Evolutionary conservation across 2,329 filamentous ascomycete genomes (phyloP).

Genomic region (Nigrospora oryzae): DNA sequence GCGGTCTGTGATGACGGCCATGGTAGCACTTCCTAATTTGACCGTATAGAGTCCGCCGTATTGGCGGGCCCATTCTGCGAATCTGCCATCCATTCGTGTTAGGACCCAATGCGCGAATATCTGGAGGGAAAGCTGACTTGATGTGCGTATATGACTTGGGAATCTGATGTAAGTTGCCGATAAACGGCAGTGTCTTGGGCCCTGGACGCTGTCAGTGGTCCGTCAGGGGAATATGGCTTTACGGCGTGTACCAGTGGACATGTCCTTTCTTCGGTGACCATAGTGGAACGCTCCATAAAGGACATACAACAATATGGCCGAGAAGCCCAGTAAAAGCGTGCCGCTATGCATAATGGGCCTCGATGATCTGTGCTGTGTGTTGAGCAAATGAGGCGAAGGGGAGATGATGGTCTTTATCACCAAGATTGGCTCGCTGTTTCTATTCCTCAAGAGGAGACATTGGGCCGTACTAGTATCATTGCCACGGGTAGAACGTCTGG

Average conservation of each 20-base stretch:
- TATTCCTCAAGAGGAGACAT: no score
- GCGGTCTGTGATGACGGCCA: constrained; percentile 17
- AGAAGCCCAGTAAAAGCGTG: background rate
- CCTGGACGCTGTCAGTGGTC: background rate
- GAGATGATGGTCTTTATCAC: no score
- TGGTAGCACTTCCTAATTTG: constrained; percentile 17
- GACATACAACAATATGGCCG: constrained; percentile 1
- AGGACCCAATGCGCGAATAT: background rate
- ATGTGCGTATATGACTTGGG: constrained; percentile 6
- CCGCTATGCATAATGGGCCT: background rate
- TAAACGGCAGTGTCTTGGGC: constrained; percentile 6
- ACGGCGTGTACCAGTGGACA: constrained; percentile 5
- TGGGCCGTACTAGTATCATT: no score
- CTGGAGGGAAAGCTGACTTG: background rate
- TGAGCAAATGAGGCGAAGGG: no score
- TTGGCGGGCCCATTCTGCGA: constrained; percentile 30
- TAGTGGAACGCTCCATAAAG: constrained; percentile 4
- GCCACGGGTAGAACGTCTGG: no score
- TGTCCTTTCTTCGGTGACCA: constrained; percentile 6
- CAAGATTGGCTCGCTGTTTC: no score
- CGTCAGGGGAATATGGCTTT: background rate
- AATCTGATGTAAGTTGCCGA: constrained; percentile 6
- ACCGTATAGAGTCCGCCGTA: constrained; percentile 7
- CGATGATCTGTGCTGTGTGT: background rate
- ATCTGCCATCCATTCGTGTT: constrained; percentile 15